phyloP scores from a whole-genome alignment of 257 asterid species.

The Nicotiana tomentosiformis region DNA sequence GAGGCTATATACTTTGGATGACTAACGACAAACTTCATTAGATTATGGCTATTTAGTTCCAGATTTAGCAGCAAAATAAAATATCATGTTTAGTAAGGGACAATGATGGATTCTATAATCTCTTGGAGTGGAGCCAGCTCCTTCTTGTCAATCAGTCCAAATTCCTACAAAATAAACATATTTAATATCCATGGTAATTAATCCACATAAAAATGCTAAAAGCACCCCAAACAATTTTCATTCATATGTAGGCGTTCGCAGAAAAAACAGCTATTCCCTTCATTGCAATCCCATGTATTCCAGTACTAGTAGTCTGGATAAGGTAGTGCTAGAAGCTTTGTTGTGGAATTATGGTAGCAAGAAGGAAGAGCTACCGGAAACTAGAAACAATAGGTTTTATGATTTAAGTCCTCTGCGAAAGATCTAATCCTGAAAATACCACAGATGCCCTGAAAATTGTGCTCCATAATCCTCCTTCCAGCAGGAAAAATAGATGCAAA shows the following conservation, averaged over 20 bases:
- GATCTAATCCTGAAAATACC: neutral
- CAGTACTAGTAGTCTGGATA: neutral
- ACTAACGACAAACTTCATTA: neutral
- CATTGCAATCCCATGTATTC: neutral
- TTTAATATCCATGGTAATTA: neutral
- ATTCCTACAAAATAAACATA: slow-evolving; percentile 49
- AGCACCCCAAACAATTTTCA: neutral
- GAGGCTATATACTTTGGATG: neutral
- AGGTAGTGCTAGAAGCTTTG: neutral
- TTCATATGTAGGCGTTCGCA: neutral
- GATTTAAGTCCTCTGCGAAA: neutral
- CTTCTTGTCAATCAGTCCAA: slow-evolving; percentile 75
- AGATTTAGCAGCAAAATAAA: neutral
- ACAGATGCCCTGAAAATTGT: neutral
- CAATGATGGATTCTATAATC: slow-evolving; percentile 63
- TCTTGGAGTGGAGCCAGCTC: slow-evolving; percentile 90
- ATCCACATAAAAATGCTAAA: neutral
- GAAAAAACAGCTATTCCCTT: neutral
- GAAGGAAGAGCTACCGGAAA: neutral
- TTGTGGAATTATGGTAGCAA: neutral
- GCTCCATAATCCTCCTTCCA: neutral
- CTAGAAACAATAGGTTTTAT: neutral
- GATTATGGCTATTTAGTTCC: neutral
- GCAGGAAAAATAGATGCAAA: neutral
- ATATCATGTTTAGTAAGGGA: slow-evolving; percentile 41